A percentile compares a stretch with the other conserved stretches of the same genome.
phyloP scores from a whole-genome alignment of 2,329 filamentous ascomycete species.

The Cladosporium phlei region DNA sequence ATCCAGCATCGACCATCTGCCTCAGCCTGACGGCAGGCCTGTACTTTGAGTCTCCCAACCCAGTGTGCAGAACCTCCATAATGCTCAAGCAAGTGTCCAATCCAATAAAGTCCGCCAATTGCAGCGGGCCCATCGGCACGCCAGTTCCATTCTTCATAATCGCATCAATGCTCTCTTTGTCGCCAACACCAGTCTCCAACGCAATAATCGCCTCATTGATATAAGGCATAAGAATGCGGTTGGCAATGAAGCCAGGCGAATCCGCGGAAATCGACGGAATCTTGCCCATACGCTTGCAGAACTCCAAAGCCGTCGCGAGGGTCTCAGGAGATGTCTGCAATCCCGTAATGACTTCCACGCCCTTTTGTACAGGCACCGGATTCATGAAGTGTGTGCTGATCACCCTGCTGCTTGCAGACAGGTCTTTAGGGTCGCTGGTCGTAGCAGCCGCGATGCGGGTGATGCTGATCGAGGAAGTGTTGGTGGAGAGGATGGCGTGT shows the following conservation, averaged over 20 bases:
- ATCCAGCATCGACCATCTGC: slow-evolving; percentile 97
- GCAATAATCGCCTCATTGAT: slow-evolving; percentile 98
- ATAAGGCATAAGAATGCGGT: slow-evolving; percentile 97
- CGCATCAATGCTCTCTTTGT: slow-evolving; percentile 84
- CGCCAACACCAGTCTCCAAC: slow-evolving; percentile 85
- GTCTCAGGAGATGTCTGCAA: slow-evolving; percentile 84
- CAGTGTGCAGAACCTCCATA: slow-evolving; percentile 88
- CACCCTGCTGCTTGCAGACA: slow-evolving; percentile 77
- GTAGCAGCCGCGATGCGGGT: slow-evolving; percentile 83
- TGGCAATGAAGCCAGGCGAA: slow-evolving; percentile 89
- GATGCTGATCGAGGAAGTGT: slow-evolving; percentile 98
- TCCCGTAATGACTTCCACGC: slow-evolving; percentile 94
- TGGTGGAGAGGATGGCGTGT: slow-evolving; percentile 89
- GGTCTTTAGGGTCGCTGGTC: slow-evolving; percentile 75
- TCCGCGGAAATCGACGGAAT: slow-evolving; percentile 82
- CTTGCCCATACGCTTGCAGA: slow-evolving; percentile 92
- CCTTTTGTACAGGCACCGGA: slow-evolving; percentile 92
- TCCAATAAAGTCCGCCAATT: slow-evolving; percentile 94
- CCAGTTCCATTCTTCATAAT: slow-evolving; percentile 99
- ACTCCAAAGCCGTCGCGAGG: slow-evolving; percentile 73
- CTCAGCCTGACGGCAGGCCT: slow-evolving; percentile 77
- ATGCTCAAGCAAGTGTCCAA: slow-evolving; percentile 94
- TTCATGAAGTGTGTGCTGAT: slow-evolving; percentile 99
- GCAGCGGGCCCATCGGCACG: slow-evolving; percentile 93
- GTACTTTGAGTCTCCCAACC: slow-evolving; percentile 95